Evolutionary conservation across 345 rosid genomes (phyloP).

Genomic region (Boechera retrofracta): DNA sequence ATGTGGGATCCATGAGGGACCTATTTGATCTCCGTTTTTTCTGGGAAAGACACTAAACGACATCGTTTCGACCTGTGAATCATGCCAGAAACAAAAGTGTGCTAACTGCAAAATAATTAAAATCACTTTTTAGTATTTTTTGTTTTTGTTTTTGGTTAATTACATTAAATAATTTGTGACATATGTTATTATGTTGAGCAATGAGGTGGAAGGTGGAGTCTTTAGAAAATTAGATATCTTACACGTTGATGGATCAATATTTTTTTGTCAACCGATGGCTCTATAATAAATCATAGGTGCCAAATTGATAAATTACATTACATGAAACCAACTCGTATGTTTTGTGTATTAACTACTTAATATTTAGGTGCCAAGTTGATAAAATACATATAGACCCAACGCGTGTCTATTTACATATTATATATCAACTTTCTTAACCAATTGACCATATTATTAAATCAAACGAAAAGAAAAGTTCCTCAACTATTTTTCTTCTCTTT

Average conservation of each 20-base stretch:
- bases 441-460: background rate
- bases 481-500: constrained; percentile 1
- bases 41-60: constrained; percentile 28
- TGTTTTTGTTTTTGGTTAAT: too few relatives aligned
- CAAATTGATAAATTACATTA: background rate
- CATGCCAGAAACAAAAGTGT: constrained; percentile 30
- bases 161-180: constrained; percentile 8
- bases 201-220: constrained; percentile 30
- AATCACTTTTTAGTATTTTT: background rate
- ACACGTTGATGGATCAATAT: constrained; percentile 20
- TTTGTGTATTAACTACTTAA: constrained; percentile 1
- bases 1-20: constrained; percentile 35
- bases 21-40: constrained; percentile 43
- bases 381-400: constrained; percentile 10
- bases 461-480: constrained; percentile 4
- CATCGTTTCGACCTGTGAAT: constrained; percentile 24
- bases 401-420: background rate
- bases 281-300: constrained; percentile 3
- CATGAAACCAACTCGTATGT: constrained; percentile 18
- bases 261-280: background rate
- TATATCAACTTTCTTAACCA: background rate
- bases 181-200: constrained; percentile 21
- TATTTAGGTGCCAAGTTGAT: background rate
- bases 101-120: constrained; percentile 21
- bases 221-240: constrained; percentile 9